Base-by-base conservation (phyloP, 2,329 filamentous ascomycete genomes). In the Beauveria australis region DNA sequence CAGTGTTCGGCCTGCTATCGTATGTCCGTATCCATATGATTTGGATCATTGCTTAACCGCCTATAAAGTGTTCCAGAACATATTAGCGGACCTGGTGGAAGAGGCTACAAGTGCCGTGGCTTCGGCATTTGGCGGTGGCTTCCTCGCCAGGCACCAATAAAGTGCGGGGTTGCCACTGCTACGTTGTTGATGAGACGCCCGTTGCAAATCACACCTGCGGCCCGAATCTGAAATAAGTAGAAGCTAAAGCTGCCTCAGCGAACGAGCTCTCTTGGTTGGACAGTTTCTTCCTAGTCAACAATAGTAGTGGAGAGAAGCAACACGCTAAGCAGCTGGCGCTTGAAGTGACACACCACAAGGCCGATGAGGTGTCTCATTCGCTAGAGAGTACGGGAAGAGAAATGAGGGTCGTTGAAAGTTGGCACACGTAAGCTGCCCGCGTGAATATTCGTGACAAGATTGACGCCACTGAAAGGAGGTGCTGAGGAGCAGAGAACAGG, bases 271-370 rank as follows among this genome's bases (percentile, higher is more conserved):
- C 40, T 14, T 43, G 52, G 41, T 12, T 41, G 51, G n/a, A n/a
- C 33, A 37, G 33, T 37, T 37, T 5, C 33, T 37, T 37, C 33
- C 12, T 37, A 14, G 19, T 28, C 18, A 26, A 43, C 12, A 19
- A 19, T 3, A 22, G n/a, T 19, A 28, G 56, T 59, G 56, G 56
- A 44, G 33, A 53, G 47, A 1, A 24, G n/a, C 40, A 33, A 12
- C 16, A 59, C 47, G 56, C 56, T 59, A 52, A 52, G 24, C 14
- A 59, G 37, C 48, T 18, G 52, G 59, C 52, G 59, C 59, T 56
- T 55, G 51, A 22, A 37, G 48, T 61, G 59, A 61, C 52, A 44
- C 40, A 37, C 59, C 59, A 55, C 24, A 19, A 26, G 43, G 59
- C 33, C 26, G 59, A 16, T 33, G 33, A 24, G 30, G 24, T 22